Conservation (phyloP, 2,329 filamentous ascomycete species). For the Fusarium sp. region DNA sequence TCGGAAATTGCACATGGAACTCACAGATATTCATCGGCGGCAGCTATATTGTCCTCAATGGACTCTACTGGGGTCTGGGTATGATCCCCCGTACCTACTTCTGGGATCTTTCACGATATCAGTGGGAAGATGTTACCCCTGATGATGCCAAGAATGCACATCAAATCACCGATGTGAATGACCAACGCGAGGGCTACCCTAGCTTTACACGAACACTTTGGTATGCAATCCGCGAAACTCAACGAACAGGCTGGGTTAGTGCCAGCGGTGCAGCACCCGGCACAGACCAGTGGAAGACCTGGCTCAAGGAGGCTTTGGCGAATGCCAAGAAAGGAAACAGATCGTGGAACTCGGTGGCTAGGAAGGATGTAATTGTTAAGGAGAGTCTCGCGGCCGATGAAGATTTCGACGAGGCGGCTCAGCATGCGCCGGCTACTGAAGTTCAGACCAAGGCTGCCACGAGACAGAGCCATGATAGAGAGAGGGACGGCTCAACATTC, state of each 20-base stretch:
- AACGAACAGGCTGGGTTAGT: constrained; percentile 63
- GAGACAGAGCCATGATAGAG: constrained; percentile 34
- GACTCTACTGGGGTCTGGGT: constrained; percentile 67
- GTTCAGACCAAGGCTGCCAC: constrained; percentile 29
- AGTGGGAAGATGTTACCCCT: constrained; percentile 55
- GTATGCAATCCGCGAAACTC: constrained; percentile 67
- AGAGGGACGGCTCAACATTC: constrained; percentile 41
- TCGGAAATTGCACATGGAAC: constrained; percentile 71
- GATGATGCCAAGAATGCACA: constrained; percentile 53
- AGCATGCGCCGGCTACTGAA: constrained; percentile 47
- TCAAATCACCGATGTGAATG: constrained; percentile 40
- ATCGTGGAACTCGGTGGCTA: constrained; percentile 59
- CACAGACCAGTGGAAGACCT: constrained; percentile 64
- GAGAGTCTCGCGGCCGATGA: constrained; percentile 35
- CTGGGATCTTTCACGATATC: constrained; percentile 68
- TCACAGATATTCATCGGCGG: constrained; percentile 69
- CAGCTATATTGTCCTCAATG: constrained; percentile 69
- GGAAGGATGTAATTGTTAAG: constrained; percentile 62
- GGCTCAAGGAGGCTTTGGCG: constrained; percentile 62
- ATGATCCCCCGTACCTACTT: constrained; percentile 61
- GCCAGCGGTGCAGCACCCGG: constrained; percentile 62
- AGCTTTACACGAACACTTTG: constrained; percentile 68
- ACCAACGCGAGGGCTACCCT: constrained; percentile 54
- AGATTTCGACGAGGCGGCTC: constrained; percentile 44
- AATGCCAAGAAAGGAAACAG: constrained; percentile 50